Conservation (phyloP, 1,284 basidiomycete genomes). For the Ceratobasidium sp. region DNA sequence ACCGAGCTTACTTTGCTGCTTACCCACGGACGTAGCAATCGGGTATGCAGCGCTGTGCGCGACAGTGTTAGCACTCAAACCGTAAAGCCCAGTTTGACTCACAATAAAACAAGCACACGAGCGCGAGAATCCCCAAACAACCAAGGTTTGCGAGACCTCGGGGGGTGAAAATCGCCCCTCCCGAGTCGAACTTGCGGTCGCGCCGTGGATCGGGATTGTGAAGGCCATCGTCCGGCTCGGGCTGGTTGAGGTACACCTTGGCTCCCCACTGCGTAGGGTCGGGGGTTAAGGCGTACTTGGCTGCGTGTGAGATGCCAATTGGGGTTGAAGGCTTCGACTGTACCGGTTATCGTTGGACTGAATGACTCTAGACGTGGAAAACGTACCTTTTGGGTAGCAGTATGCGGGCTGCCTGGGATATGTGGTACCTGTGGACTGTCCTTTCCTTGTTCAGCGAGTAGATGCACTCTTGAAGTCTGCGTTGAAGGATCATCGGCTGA, state of each 20-base stretch:
- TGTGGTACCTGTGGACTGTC: too few relatives aligned
- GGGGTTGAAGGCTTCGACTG: too few relatives aligned
- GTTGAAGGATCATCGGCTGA: too few relatives aligned
- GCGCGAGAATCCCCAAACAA: constrained; percentile 68
- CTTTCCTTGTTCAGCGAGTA: too few relatives aligned
- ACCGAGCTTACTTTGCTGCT: constrained; percentile 48
- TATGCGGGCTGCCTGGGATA: too few relatives aligned
- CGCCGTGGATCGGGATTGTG: constrained; percentile 62
- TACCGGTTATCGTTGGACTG: too few relatives aligned
- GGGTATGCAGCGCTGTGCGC: constrained; percentile 52
- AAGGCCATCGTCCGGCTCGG: constrained; percentile 47
- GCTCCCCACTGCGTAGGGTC: constrained; percentile 40
- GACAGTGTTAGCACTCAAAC: too few relatives aligned
- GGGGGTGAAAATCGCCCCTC: constrained; percentile 69
- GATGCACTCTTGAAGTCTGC: too few relatives aligned
- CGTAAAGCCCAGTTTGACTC: too few relatives aligned
- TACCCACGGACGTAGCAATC: constrained; percentile 50
- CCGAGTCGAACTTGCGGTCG: constrained; percentile 65
- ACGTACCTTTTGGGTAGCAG: too few relatives aligned
- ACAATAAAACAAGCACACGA: constrained; percentile 79
- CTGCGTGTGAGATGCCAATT: too few relatives aligned
- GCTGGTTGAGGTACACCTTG: constrained; percentile 24
- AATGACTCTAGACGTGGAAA: too few relatives aligned
- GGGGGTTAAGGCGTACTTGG: constrained; percentile 38
- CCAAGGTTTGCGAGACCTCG: constrained; percentile 80